Conservation (phyloP, 257 asterid species). For the Gentiana dahurica region DNA sequence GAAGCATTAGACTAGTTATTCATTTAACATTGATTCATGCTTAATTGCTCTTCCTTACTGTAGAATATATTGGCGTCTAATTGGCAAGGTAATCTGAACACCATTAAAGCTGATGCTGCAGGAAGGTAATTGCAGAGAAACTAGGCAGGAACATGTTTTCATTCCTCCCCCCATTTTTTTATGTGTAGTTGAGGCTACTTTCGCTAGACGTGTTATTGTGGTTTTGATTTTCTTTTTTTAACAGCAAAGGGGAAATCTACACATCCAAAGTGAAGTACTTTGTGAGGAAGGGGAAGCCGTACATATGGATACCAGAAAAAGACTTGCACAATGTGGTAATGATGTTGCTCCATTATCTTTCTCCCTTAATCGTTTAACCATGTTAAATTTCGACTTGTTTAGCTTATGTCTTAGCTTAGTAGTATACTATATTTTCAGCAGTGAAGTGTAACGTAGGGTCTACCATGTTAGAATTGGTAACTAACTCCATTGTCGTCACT, state of each 20-base stretch:
- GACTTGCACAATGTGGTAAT: slow-evolving; percentile 89
- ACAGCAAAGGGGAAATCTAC: slow-evolving; percentile 76
- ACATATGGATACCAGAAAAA: slow-evolving; percentile 80
- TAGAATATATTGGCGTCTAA: slow-evolving; percentile 77
- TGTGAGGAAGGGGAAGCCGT: slow-evolving; percentile 65
- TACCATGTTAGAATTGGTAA: no score
- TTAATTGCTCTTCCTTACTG: slow-evolving; percentile 3
- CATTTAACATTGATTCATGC: not conserved
- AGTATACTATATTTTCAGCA: no score
- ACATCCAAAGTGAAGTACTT: slow-evolving; percentile 72
- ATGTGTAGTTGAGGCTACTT: not conserved
- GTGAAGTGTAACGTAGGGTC: no score
- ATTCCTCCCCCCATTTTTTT: no score
- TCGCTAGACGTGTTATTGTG: not conserved
- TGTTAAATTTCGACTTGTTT: no score
- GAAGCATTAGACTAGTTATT: not conserved
- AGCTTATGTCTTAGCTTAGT: no score
- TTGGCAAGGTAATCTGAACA: slow-evolving; percentile 76
- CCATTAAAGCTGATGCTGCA: slow-evolving; percentile 73
- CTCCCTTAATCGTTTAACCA: no score
- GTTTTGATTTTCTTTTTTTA: slow-evolving; percentile 1
- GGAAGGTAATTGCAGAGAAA: slow-evolving; percentile 42
- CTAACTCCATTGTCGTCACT: no score
- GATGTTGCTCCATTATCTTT: not conserved
- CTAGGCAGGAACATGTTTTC: not conserved